Percentiles rank a stretch among this genome's conserved stretches.
These are phyloP conservation scores for Teratosphaeria viscida DNA, from an alignment of 2,329 filamentous ascomycete species.

Conservation along the genomic window DNA sequence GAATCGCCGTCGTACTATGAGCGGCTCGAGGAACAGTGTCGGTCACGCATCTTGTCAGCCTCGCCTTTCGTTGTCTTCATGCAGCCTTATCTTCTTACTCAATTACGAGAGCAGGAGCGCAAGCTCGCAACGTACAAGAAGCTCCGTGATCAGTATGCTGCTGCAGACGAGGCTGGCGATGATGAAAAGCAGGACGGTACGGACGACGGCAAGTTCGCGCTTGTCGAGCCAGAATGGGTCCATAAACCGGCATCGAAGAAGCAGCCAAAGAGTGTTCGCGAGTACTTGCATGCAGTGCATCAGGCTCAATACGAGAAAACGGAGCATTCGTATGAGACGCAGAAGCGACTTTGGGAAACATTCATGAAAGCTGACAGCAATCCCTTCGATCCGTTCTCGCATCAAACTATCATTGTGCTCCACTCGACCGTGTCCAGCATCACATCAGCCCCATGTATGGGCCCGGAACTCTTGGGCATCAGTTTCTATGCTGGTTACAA, in stretches of 20 bases:
- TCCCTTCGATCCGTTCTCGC: constrained; percentile 86
- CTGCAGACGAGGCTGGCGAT: constrained; percentile 28
- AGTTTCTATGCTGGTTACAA: constrained; percentile 84
- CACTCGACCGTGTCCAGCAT: constrained; percentile 90
- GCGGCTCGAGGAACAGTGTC: constrained; percentile 85
- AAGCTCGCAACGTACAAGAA: constrained; percentile 71
- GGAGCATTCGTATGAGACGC: constrained; percentile 83
- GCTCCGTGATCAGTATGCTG: constrained; percentile 60
- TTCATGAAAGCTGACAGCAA: constrained; percentile 82
- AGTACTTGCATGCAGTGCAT: constrained; percentile 88
- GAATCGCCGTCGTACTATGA: constrained; percentile 71
- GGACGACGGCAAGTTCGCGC: constrained; percentile 55
- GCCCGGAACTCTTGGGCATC: constrained; percentile 80
- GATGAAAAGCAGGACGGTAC: constrained; percentile 19
- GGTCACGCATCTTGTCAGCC: constrained; percentile 85
- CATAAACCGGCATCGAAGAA: constrained; percentile 74
- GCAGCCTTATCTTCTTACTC: constrained; percentile 86
- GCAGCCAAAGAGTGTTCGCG: constrained; percentile 79
- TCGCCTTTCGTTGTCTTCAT: constrained; percentile 95
- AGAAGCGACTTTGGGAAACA: constrained; percentile 92
- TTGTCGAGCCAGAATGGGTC: constrained; percentile 94
- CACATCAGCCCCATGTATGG: constrained; percentile 85
- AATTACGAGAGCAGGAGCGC: constrained; percentile 81
- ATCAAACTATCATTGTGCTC: constrained; percentile 91
- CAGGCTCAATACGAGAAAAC: constrained; percentile 96